Percentiles rank a stretch among this genome's conserved stretches.
These are phyloP conservation scores for Hydnomerulius pinastri DNA, from an alignment of 768 basidiomycete species.

Conservation along the genomic window DNA sequence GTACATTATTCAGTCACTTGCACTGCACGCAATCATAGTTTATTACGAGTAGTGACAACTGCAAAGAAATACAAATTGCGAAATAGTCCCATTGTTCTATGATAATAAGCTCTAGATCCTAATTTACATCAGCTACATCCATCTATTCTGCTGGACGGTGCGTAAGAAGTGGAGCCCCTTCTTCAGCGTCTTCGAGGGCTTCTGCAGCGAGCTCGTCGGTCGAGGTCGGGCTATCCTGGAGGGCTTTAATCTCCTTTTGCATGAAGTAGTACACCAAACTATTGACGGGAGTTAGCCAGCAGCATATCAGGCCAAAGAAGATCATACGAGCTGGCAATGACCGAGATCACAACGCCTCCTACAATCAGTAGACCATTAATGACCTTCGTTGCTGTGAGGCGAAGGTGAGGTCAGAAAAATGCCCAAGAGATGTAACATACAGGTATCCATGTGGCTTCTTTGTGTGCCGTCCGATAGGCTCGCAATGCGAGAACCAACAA, in stretches of 20 bases:
- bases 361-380: conserved; percentile 62
- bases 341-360: conserved; percentile 57
- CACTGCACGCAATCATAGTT: neutral
- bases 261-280: conserved; percentile 69
- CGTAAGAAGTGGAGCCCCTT: conserved; percentile 54
- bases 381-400: conserved; percentile 55
- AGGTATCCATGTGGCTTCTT: conserved; percentile 72
- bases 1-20: conserved; percentile 2
- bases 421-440: conserved; percentile 39
- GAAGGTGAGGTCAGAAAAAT: conserved; percentile 9
- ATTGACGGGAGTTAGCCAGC: conserved; percentile 31
- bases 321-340: conserved; percentile 68
- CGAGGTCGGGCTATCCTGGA: conserved; percentile 50
- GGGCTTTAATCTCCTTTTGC: conserved; percentile 56
- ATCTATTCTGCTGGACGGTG: neutral
- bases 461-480: conserved; percentile 75
- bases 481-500: conserved; percentile 77
- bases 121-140: neutral
- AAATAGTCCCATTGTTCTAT: neutral
- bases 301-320: conserved; percentile 6
- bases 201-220: conserved; percentile 59
- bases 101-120: too few relatives aligned
- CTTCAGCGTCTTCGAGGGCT: conserved; percentile 58
- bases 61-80: conserved; percentile 1
- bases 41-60: neutral